phyloP scores from a whole-genome alignment of 1,284 basidiomycete species.

The Termitomyces sp. region DNA sequence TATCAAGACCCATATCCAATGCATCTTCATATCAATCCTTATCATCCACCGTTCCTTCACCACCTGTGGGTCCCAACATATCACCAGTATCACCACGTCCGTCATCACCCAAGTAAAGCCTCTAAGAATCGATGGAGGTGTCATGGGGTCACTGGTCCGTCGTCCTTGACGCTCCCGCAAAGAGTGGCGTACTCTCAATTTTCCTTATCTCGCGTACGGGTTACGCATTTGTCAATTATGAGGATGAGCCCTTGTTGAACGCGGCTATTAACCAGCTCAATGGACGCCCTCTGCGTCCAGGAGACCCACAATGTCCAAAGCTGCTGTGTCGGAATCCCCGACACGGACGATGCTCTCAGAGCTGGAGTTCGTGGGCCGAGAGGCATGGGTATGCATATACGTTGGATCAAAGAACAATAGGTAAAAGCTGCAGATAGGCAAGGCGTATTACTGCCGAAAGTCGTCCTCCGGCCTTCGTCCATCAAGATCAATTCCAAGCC shows the following conservation, averaged over 20 bases:
- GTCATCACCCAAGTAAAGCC: background rate
- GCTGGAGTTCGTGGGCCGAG: conserved; percentile 91
- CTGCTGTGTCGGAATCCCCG: conserved; percentile 87
- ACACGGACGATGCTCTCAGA: conserved; percentile 81
- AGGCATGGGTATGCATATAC: conserved; percentile 78
- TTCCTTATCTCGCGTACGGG: conserved; percentile 91
- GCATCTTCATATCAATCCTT: conserved; percentile 21
- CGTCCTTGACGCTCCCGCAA: conserved; percentile 25
- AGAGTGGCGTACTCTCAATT: conserved; percentile 73
- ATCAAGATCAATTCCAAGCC: too few relatives aligned
- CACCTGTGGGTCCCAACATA: background rate
- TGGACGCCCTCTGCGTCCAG: conserved; percentile 57
- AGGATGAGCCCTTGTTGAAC: conserved; percentile 57
- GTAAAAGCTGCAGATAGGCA: conserved; percentile 25
- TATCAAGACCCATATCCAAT: conserved; percentile 33
- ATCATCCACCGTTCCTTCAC: conserved; percentile 6
- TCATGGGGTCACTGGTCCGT: conserved; percentile 30
- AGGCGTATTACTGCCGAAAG: conserved; percentile 17
- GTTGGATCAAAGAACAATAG: conserved; percentile 68
- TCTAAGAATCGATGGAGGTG: background rate
- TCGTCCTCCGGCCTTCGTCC: too few relatives aligned
- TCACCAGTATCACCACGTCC: background rate
- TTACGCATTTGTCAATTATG: conserved; percentile 92
- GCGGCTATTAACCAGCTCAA: conserved; percentile 73
- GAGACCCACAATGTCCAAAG: conserved; percentile 70